Evolutionary conservation across 306 rosid species (phyloP).

Genomic region (Trifolium dubium): DNA sequence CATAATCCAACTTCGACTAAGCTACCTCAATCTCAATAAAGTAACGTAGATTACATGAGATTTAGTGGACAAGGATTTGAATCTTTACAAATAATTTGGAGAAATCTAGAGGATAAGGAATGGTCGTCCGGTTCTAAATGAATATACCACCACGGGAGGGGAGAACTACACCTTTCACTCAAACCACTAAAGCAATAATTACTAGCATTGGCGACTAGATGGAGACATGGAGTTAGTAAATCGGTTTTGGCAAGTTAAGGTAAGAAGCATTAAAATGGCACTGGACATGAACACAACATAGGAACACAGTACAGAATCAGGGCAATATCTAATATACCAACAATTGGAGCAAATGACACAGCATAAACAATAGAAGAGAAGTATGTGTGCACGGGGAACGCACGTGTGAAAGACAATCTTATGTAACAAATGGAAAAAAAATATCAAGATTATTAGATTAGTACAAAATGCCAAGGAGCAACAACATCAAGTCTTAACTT

Average conservation of each 20-base stretch:
- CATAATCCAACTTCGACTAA: no score
- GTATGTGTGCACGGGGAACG: background rate
- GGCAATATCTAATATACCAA: background rate
- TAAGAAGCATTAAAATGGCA: background rate
- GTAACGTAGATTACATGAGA: background rate
- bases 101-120: slow-evolving; percentile 10
- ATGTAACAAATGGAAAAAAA: background rate
- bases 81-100: background rate
- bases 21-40: no score
- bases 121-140: background rate
- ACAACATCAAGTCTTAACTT: background rate
- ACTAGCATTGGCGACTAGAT: background rate
- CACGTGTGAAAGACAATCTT: background rate
- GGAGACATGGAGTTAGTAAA: slow-evolving; percentile 3
- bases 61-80: background rate
- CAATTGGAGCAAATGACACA: background rate
- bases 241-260: background rate
- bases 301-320: background rate
- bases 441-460: slow-evolving; percentile 6
- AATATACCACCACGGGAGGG: background rate
- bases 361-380: background rate
- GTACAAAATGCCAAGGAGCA: background rate
- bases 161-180: slow-evolving; percentile 26
- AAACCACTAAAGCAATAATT: slow-evolving; percentile 20
- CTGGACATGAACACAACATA: background rate